These are phyloP conservation scores for Choanephora cucurbitarum DNA, from an alignment of 371 early-diverging fungal species.

Conservation along the genomic window DNA sequence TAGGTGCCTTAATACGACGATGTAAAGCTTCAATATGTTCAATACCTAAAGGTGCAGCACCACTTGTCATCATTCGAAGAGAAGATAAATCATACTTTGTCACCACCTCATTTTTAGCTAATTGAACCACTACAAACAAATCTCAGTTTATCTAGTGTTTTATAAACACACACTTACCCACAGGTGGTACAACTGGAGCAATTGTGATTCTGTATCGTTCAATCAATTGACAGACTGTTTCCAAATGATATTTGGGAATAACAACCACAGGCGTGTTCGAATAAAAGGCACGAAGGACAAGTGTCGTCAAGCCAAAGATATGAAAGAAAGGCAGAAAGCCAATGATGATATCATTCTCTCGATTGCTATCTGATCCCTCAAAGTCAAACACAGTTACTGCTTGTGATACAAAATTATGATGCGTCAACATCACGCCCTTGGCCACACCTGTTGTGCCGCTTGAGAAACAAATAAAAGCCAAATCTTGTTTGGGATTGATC, in stretches of 20 bases:
- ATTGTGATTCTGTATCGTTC: constrained; percentile 71
- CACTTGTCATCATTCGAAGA: constrained; percentile 64
- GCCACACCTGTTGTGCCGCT: constrained; percentile 86
- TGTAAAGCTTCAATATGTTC: constrained; percentile 58
- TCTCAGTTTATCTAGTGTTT: background rate
- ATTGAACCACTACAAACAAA: constrained; percentile 37
- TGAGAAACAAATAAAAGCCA: constrained; percentile 87
- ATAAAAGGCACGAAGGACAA: constrained; percentile 37
- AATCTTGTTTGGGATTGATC: constrained; percentile 35
- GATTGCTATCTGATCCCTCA: constrained; percentile 28
- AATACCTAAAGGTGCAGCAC: constrained; percentile 81
- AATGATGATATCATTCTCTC: constrained; percentile 50
- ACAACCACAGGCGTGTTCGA: constrained; percentile 52
- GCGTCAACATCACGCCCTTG: constrained; percentile 54
- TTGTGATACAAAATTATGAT: constrained; percentile 43
- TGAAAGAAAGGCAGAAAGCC: constrained; percentile 85
- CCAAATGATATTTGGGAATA: constrained; percentile 68
- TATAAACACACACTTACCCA: constrained; percentile 34
- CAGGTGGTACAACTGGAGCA: constrained; percentile 81
- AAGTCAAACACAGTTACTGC: constrained; percentile 15
- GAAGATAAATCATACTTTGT: constrained; percentile 67
- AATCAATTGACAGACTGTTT: constrained; percentile 57
- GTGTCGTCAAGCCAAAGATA: constrained; percentile 68
- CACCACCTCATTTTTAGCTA: constrained; percentile 69
- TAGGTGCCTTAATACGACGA: constrained; percentile 51